Evolutionary conservation across 371 early-diverging fungal species (phyloP).

Genomic region (Mortierella sp.): DNA sequence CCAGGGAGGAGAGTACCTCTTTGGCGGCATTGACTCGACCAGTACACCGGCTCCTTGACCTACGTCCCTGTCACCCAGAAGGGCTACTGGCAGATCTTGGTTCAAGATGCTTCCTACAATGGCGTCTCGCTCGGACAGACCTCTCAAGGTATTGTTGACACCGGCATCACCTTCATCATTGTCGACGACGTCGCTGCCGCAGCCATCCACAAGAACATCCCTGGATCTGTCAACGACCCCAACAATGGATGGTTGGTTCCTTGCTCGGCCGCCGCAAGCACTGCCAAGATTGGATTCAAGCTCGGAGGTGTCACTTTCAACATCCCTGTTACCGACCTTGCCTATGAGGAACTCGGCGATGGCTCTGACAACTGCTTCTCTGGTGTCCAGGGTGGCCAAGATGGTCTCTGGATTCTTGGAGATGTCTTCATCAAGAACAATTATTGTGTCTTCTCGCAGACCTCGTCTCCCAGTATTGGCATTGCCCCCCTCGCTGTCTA

Average conservation of each 20-base stretch:
- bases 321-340: slow-evolving; percentile 43
- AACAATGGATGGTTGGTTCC: slow-evolving; percentile 43
- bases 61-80: slow-evolving; percentile 80
- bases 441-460: slow-evolving; percentile 60
- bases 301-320: slow-evolving; percentile 35
- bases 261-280: slow-evolving; percentile 23
- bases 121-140: slow-evolving; percentile 25
- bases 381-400: slow-evolving; percentile 36
- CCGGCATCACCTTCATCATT: slow-evolving; percentile 61
- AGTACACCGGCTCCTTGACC: slow-evolving; percentile 66
- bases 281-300: slow-evolving; percentile 36
- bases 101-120: slow-evolving; percentile 30
- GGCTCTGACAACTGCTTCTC: slow-evolving; percentile 37
- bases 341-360: slow-evolving; percentile 31
- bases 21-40: slow-evolving; percentile 69
- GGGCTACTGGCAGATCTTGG: slow-evolving; percentile 54
- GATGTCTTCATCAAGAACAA: slow-evolving; percentile 63
- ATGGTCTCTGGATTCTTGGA: slow-evolving; percentile 44
- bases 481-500: slow-evolving; percentile 33
- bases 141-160: slow-evolving; percentile 58
- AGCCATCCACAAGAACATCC: slow-evolving; percentile 39
- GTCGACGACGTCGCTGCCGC: slow-evolving; percentile 27
- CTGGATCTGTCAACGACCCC: slow-evolving; percentile 27
- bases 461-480: slow-evolving; percentile 21
- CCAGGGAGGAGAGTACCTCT: slow-evolving; percentile 65